Evolutionary conservation across 805 yeast genomes (phyloP), one percentile per base, ranked within the genome.

Genomic region (Candida caryicola): DNA sequence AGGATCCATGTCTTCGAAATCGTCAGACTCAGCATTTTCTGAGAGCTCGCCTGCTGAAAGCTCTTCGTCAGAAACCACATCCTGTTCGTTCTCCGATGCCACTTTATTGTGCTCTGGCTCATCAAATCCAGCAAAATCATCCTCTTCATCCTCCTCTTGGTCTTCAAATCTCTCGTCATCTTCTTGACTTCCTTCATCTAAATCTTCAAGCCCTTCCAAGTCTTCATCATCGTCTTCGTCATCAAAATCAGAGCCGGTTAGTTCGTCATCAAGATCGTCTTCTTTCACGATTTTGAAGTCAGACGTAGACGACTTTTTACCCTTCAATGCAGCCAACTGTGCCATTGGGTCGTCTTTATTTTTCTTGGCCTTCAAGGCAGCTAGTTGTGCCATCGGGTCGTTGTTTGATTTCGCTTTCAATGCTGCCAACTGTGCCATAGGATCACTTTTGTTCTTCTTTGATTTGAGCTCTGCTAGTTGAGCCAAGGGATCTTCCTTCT

Each of bases 271-370:
- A 5, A 62, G 37, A 4, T 60, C 66, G 31, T 57, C 64, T 38
- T 59, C 66, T 38, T 56, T 59, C 7, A 63, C 59, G 18, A 62
- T 44, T 39, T 55, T 44, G 3, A 63, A 4, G 27, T 40, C 32
- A 13, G 32, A 39, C 37, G 43, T 42, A 9, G 31, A 31, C 10
- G 25, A 18, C 18, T 40, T 40, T 25, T 29, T 34, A 4, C 29
- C 43, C 30, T 56, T 55, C 16, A 51, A 37, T 26, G 36, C 43
- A 17, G 40, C 45, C 29, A 54, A 35, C 36, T 44, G 46, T 13
- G 40, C 64, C 29, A 52, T 47, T 13, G 58, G 60, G 25, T 57
- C 63, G 15, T 52, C 57, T 14, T 34, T 36, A 3, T 13, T 15
- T 12, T 16, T 17, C 28, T 34, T 29, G 12, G 37, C n/a, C 13